Evolutionary conservation across 1,284 basidiomycete species (phyloP), one percentile per base, ranked within the genome.

Genomic region (Ganoderma lucidum): DNA sequence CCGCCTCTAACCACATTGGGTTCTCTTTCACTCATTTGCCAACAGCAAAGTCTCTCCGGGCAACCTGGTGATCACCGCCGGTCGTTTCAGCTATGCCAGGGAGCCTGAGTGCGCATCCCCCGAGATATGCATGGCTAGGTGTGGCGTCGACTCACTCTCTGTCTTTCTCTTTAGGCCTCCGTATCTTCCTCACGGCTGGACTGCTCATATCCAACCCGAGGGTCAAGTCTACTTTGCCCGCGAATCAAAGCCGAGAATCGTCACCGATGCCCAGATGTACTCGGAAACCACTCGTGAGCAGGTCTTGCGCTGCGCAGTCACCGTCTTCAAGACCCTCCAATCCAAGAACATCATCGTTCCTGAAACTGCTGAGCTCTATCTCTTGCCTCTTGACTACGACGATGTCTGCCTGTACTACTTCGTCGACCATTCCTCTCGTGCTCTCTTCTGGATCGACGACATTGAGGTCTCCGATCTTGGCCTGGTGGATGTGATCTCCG

Each of bases 391-490:
- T 5, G 69, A 74, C 12, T 69, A 70, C 17, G 69, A 71, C 3
- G 72, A 73, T 1, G 51, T 35, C 6, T 79, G 77, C 64, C 14
- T 30, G 15, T 81, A 81, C 70, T 81, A 78, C 61, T 60, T 79
- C 39, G 75, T 73, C 1, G 79, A 81, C 64, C 78, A 81, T 51
- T 66, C 70, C 5, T 53, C 71, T 8, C 71, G 71, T 6, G 64
- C 68, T 15, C 23, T 76, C 2, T 80, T 78, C 58, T 81, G 80
- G 80, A 64, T 81, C 0, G 73, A 78, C 35, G 69, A 68, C 12
- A 44, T 75, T 1, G 48, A 70, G 4, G 73, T 73, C 5, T 60
- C 30, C 19, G 23, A 56, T 14, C 53, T 64, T 44, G 53, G 39
- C 6, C 6, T 51, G 19, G 12, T 28, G 15, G 63, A 55, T 0